Evolutionary conservation across 768 basidiomycete genomes (phyloP).

Genomic region (Macrolepiota albuminosa): DNA sequence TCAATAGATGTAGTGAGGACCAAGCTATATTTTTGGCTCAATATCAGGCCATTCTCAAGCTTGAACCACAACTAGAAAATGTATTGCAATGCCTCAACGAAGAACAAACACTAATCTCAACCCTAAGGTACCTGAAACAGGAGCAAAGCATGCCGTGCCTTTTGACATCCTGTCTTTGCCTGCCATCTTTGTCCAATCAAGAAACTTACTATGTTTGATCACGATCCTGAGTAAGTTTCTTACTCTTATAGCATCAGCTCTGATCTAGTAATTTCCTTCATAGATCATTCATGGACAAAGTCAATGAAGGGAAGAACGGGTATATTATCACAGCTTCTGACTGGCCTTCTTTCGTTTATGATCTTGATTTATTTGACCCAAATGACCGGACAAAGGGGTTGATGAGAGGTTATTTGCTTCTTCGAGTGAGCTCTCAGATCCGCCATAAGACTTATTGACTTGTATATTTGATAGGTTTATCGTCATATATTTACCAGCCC

Average conservation of each 20-base stretch:
- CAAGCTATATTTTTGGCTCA: background rate
- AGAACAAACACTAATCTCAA: background rate
- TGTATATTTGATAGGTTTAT: background rate
- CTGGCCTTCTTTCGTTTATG: background rate
- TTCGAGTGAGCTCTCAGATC: background rate
- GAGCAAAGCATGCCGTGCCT: background rate
- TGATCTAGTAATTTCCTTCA: too few species aligned
- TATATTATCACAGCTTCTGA: background rate
- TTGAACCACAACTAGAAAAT: background rate
- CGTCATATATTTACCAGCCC: background rate
- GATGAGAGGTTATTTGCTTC: background rate
- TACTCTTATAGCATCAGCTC: too few species aligned
- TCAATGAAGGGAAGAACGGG: background rate
- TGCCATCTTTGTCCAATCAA: background rate
- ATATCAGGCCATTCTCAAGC: background rate
- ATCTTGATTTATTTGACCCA: background rate
- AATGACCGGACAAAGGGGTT: background rate
- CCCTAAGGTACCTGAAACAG: background rate
- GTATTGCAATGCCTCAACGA: slow-evolving; percentile 20
- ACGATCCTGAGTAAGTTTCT: background rate
- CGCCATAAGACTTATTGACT: background rate
- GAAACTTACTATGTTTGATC: background rate
- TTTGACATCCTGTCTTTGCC: background rate
- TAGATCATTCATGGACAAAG: background rate
- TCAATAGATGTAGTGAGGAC: background rate